Evolutionary conservation across 2,329 filamentous ascomycete genomes (phyloP), one percentile per base, ranked within the genome.

Genomic region (Botrytis medusae): DNA sequence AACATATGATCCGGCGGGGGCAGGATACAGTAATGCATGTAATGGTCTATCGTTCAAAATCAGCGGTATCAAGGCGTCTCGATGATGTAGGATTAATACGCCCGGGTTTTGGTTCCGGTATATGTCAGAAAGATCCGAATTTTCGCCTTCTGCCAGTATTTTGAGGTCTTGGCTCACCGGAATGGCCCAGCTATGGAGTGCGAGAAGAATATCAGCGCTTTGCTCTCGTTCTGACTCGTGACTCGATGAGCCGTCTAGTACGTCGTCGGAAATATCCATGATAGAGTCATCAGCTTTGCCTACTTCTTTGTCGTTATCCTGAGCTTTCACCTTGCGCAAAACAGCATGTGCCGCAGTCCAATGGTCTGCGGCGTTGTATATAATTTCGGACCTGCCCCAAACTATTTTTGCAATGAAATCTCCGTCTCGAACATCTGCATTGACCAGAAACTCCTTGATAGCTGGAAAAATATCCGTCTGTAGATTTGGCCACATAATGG

Each of bases 21-120:
- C 34, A 18, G 65, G 65, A 68, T 68, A 68, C 34, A 68, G 10
- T 25, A 68, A 68, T 14, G 65, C 65, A 42, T 68, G 48, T 40
- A 68, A 25, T 20, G 65, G 65, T 9, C 18, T 68, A 25, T 57
- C 37, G 48, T 68, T 25, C 25, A 68, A 32, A 29, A 68, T 68
- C 10, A 68, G 25, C 18, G 65, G 65, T 29, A 68, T 57, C 18
- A 68, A 57, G 10, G 48, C 48, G 18, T 68, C 65, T 12, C 48
- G 34, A 57, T 68, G 65, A 22, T 68, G 65, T 22, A 68, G 34
- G 18, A 42, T 42, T 42, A 68, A 42, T 32, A 40, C 18, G 22
- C 18, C 34, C 34, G 40, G n/a, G 8, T 16, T 20, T n/a, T 40
- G 16, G 10, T 20, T 63, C n/a, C 12, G 61, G 4, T 44, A 6